A percentile compares a stretch with the other conserved stretches of the same genome.
phyloP scores from a whole-genome alignment of 2,329 filamentous ascomycete genomes.

The Emergomyces orientalis region DNA sequence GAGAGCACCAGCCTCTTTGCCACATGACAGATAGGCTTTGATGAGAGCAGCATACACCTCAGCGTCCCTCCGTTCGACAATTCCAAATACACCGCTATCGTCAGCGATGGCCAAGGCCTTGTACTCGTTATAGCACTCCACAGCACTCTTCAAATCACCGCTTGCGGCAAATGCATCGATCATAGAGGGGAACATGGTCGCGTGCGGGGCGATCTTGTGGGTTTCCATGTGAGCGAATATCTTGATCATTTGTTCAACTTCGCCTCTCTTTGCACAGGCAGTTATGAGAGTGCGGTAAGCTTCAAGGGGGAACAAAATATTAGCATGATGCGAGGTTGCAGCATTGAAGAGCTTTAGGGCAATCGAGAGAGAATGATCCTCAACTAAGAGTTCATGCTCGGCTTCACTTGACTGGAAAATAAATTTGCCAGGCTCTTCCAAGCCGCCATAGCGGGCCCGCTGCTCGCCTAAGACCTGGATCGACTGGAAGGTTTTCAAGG shows the following conservation, averaged over 20 bases:
- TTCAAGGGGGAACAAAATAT: conserved; percentile 62
- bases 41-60: conserved; percentile 87
- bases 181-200: conserved; percentile 82
- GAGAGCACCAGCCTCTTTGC: conserved; percentile 69
- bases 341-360: conserved; percentile 78
- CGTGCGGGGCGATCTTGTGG: conserved; percentile 61
- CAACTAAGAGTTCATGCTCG: conserved; percentile 73
- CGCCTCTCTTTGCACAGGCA: conserved; percentile 74
- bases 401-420: conserved; percentile 82
- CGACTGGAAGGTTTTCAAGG: conserved; percentile 64
- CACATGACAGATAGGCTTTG: conserved; percentile 75
- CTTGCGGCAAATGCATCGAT: conserved; percentile 81
- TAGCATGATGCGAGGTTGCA: conserved; percentile 53
- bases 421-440: conserved; percentile 75
- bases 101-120: conserved; percentile 76
- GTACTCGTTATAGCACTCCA: conserved; percentile 95
- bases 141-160: conserved; percentile 75
- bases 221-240: conserved; percentile 88
- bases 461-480: conserved; percentile 71
- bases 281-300: conserved; percentile 79
- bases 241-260: conserved; percentile 78
- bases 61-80: conserved; percentile 65
- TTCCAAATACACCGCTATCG: conserved; percentile 60
- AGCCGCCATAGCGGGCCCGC: conserved; percentile 71
- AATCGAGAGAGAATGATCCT: conserved; percentile 78